Evolutionary conservation across 352 stramenopile species (phyloP).

Genomic region (Phytopythium cucurbitacearum): DNA sequence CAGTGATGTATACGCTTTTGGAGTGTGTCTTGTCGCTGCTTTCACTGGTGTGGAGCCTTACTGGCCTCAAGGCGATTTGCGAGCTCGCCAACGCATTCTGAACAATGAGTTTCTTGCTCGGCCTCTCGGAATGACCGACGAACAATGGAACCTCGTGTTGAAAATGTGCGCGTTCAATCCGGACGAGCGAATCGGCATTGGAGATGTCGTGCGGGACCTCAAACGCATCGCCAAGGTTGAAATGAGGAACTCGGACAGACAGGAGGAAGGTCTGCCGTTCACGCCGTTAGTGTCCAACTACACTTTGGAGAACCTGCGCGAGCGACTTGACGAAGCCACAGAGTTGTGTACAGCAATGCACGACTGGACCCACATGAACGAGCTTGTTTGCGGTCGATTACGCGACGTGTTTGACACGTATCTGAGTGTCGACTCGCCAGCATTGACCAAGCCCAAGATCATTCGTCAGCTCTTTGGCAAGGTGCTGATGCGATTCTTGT

Average conservation of each 20-base stretch:
- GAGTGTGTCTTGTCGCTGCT: conserved; percentile 15
- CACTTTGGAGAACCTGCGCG: too few relatives aligned
- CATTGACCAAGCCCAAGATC: neutral
- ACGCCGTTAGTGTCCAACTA: neutral
- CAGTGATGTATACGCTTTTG: conserved; percentile 10
- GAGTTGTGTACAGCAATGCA: conserved; percentile 8
- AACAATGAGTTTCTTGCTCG: conserved; percentile 4
- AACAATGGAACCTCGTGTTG: conserved; percentile 9
- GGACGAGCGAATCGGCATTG: conserved; percentile 8
- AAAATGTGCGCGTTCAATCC: conserved; percentile 13
- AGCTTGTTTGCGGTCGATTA: conserved; percentile 7
- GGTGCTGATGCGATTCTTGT: neutral
- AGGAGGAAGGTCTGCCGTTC: neutral
- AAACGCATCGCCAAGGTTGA: conserved; percentile 2
- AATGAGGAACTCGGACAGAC: neutral
- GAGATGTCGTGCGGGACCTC: conserved; percentile 9
- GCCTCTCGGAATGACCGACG: conserved; percentile 6
- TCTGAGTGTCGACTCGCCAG: conserved; percentile 5
- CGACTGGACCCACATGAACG: conserved; percentile 11
- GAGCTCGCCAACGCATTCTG: conserved; percentile 6
- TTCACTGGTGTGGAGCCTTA: neutral
- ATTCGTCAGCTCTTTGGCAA: too few relatives aligned
- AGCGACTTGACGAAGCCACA: neutral
- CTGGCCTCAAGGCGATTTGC: neutral
- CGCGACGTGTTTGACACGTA: conserved; percentile 12